Evolutionary conservation across 2,329 filamentous ascomycete species (phyloP), one percentile per base, ranked within the genome.

Genomic region (Botrytis deweyae): DNA sequence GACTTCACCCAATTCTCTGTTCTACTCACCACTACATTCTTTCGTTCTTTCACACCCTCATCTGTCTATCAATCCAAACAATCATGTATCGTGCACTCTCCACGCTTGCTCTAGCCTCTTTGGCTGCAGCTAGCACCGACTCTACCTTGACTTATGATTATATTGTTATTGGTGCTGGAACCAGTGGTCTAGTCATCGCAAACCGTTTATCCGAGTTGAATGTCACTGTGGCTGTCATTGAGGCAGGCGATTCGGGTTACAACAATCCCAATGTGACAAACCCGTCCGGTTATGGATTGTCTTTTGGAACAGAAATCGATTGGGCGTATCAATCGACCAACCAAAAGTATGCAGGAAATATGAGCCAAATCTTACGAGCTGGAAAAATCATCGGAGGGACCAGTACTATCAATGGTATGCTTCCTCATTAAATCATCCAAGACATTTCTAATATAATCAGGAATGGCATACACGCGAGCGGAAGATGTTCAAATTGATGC

Each of bases 331-430:
- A 75, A 25, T 80, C 80, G 42, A 76, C 73, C 38, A 75, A 77
- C 12, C 79, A 80, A 74, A 61, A 78, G 40, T 83, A 83, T 78
- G 81, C 78, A 3, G 80, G 76, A 14, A 79, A 79, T 40, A 73
- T 49, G 7, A 75, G 70, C 0, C 76, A 83, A 49, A 77, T 77
- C 7, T 79, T 84, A 64, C 79, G 79, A 63, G 82, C 83, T n/a
- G 84, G 83, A 4, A 85, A 83, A 75, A 83, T 82, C 0, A 76
- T 85, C 3, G 83, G 83, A 62, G 85, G 84, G 9, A 83, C 83
- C 4, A 84, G 82, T 25, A 79, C 80, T 16, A 84, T 86, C 71
- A 85, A 86, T 77, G 75, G 74, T 75, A 72, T 81, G 29, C 80
- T 81, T 76, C 36, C 78, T 79, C 59, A 72, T 77, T 1, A 75